A percentile compares a stretch with the other conserved stretches of the same genome.
Evolutionary conservation across 768 basidiomycete genomes (phyloP).

Genomic region (Leccinum boreale): DNA sequence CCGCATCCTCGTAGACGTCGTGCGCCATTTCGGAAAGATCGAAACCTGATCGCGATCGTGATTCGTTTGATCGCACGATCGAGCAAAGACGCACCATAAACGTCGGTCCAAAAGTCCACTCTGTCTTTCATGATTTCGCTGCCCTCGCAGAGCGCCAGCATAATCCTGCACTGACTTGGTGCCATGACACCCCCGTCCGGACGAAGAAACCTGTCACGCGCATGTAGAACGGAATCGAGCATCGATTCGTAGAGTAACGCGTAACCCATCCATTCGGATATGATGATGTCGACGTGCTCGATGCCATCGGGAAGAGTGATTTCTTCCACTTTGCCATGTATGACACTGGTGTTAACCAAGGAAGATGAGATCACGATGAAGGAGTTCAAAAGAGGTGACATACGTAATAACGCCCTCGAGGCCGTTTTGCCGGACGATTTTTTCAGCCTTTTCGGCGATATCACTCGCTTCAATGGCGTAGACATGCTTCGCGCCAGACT

Average conservation of each 20-base stretch:
- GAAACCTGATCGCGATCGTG: conserved; percentile 58
- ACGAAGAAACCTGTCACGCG: conserved; percentile 81
- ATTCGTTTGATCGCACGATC: not conserved
- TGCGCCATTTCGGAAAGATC: conserved; percentile 81
- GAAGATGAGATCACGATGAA: conserved; percentile 8
- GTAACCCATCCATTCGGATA: conserved; percentile 99
- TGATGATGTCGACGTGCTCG: conserved; percentile 85
- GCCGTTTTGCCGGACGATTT: conserved; percentile 75
- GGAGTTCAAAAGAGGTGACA: conserved; percentile 17
- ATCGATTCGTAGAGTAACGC: conserved; percentile 92
- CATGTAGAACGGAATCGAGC: conserved; percentile 91
- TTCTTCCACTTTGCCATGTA: conserved; percentile 89
- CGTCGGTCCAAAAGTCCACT: conserved; percentile 84
- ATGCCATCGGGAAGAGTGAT: conserved; percentile 70
- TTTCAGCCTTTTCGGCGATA: conserved; percentile 71
- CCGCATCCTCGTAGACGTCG: conserved; percentile 73
- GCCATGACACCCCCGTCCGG: conserved; percentile 77
- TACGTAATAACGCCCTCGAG: conserved; percentile 69
- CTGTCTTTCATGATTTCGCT: conserved; percentile 75
- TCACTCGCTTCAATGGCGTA: conserved; percentile 90
- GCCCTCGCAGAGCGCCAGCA: conserved; percentile 80
- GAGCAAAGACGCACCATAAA: conserved; percentile 63
- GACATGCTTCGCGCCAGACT: conserved; percentile 85
- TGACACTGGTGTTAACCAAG: conserved; percentile 46
- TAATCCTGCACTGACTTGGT: conserved; percentile 84